Percentiles rank a stretch among this genome's conserved stretches.
phyloP scores from a whole-genome alignment of 116 monocot species.

The Cymodocea nodosa region DNA sequence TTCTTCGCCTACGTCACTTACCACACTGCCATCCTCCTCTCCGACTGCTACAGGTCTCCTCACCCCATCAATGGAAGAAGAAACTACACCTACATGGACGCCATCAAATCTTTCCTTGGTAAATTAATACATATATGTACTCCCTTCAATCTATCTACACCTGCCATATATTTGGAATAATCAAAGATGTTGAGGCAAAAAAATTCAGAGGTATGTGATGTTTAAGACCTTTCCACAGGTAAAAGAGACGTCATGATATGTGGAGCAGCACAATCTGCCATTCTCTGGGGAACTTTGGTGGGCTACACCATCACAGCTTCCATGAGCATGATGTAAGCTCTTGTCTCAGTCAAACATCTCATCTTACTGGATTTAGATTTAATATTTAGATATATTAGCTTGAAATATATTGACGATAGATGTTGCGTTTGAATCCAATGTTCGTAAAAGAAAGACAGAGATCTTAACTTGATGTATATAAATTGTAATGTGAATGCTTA shows the following conservation, averaged over 20 bases:
- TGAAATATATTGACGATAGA: too few species aligned
- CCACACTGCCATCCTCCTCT: conserved; percentile 26
- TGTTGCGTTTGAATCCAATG: too few species aligned
- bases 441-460: too few species aligned
- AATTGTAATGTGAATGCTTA: too few species aligned
- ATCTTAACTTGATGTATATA: too few species aligned
- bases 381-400: too few species aligned
- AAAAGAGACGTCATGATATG: conserved; percentile 24
- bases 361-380: too few species aligned
- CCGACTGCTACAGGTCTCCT: conserved; percentile 36
- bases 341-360: too few species aligned
- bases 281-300: conserved; percentile 33
- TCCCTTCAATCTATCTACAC: too few species aligned
- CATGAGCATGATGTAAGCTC: conserved; percentile 38
- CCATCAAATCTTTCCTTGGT: conserved; percentile 35
- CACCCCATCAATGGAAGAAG: conserved; percentile 17
- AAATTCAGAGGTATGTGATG: too few species aligned
- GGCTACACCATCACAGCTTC: conserved; percentile 46
- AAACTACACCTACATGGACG: conserved; percentile 44
- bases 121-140: not conserved
- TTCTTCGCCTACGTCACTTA: conserved; percentile 31
- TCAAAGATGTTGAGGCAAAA: too few species aligned
- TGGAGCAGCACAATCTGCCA: conserved; percentile 21
- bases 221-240: too few species aligned
- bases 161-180: not conserved